Evolutionary conservation across 139 green algal genomes (phyloP).

Genomic region (Tetradesmus obliquus): DNA sequence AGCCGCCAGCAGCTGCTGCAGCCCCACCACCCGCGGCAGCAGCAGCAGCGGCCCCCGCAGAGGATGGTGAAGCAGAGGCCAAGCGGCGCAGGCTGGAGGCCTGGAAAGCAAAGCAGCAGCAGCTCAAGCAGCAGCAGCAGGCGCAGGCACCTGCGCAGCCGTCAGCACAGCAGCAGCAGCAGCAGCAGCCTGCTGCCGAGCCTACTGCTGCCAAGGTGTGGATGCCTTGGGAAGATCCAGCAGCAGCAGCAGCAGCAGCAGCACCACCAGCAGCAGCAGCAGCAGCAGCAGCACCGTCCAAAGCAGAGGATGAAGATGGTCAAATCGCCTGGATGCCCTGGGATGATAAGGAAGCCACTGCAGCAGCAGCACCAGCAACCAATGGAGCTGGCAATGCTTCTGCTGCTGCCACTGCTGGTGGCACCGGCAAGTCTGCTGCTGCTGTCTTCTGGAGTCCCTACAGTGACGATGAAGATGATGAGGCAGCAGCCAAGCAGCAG

Average conservation of each 20-base stretch:
- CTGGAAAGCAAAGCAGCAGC: constrained; percentile 54
- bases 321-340: constrained; percentile 17
- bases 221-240: constrained; percentile 71
- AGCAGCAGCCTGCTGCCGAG: constrained; percentile 3
- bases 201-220: constrained; percentile 25
- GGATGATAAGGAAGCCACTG: background rate
- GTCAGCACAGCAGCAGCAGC: constrained; percentile 49
- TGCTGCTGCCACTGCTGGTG: background rate
- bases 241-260: background rate
- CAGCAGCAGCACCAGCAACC: constrained; percentile 22
- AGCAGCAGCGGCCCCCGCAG: background rate
- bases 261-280: background rate
- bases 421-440: background rate
- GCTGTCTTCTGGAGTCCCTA: constrained; percentile 17
- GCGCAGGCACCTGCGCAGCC: background rate
- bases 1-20: background rate
- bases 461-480: constrained; percentile 26
- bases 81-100: constrained; percentile 52
- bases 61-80: constrained; percentile 30
- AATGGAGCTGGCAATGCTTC: background rate
- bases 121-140: constrained; percentile 9
- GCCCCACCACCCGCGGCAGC: background rate
- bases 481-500: constrained; percentile 22
- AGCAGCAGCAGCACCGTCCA: background rate
- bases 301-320: constrained; percentile 17